Conservation (phyloP, 2,329 filamentous ascomycete species). For the Chaetomium sp. region DNA sequence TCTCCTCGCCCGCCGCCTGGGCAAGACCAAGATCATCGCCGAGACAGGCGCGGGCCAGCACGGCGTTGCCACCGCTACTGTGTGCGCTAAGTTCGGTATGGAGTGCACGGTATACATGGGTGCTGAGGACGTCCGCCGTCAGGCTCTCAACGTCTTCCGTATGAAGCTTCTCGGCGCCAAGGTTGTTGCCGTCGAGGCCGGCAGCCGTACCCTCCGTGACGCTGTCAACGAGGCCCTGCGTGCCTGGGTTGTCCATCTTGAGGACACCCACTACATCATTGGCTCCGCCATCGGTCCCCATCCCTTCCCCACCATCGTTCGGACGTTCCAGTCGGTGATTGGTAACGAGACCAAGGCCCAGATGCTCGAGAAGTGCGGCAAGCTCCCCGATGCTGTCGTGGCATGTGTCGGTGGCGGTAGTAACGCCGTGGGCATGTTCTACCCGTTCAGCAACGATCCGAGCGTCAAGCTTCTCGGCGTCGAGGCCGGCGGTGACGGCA, state of each 20-base stretch:
- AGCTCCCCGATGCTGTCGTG: slow-evolving; percentile 92
- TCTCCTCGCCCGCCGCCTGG: slow-evolving; percentile 78
- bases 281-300: slow-evolving; percentile 97
- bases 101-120: slow-evolving; percentile 99
- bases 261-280: slow-evolving; percentile 97
- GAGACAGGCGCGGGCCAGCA: slow-evolving; percentile 98
- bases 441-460: slow-evolving; percentile 84
- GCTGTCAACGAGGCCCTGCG: slow-evolving; percentile 95
- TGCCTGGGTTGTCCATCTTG: slow-evolving; percentile 88
- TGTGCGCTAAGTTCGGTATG: slow-evolving; percentile 98
- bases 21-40: slow-evolving; percentile 96
- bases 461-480: slow-evolving; percentile 89
- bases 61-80: slow-evolving; percentile 94
- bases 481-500: slow-evolving; percentile 90
- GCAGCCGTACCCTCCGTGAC: slow-evolving; percentile 78
- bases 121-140: slow-evolving; percentile 92
- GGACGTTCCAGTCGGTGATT: slow-evolving; percentile 97
- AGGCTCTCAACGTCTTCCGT: slow-evolving; percentile 96
- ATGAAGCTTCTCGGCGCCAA: slow-evolving; percentile 95
- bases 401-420: slow-evolving; percentile 95
- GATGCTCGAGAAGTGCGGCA: slow-evolving; percentile 80
- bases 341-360: slow-evolving; percentile 92
- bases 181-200: slow-evolving; percentile 90
- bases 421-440: slow-evolving; percentile 98
- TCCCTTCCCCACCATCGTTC: slow-evolving; percentile 95